Evolutionary conservation across 352 stramenopile species (phyloP).

Genomic region (Phytopythium kandeliae): DNA sequence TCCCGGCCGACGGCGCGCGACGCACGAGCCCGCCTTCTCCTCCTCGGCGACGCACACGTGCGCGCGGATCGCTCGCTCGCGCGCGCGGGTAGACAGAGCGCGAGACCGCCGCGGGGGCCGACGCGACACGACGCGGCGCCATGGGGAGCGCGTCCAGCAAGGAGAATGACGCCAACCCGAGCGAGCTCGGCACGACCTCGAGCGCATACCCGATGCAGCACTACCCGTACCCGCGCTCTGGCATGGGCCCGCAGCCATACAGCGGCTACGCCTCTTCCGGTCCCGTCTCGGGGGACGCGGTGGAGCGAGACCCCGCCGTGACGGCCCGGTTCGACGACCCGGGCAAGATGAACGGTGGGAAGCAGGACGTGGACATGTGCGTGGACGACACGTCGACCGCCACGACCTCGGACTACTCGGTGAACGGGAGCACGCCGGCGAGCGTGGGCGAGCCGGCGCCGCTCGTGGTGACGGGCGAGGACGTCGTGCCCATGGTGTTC

Average conservation of each 20-base stretch:
- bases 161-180: conserved; percentile 73
- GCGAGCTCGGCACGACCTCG: conserved; percentile 60
- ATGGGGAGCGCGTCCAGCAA: conserved; percentile 86
- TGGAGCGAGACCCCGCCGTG: conserved; percentile 4
- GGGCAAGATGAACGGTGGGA: conserved; percentile 2
- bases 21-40: background rate
- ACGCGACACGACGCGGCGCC: background rate
- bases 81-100: no score
- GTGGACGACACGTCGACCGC: conserved; percentile 26
- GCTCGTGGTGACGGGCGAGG: background rate
- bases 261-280: conserved; percentile 1
- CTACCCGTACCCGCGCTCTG: conserved; percentile 67
- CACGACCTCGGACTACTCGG: conserved; percentile 22
- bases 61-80: no score
- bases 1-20: conserved; percentile 1
- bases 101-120: background rate
- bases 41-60: background rate
- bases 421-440: conserved; percentile 9
- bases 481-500: conserved; percentile 93
- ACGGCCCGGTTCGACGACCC: conserved; percentile 1
- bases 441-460: conserved; percentile 10
- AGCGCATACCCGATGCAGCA: conserved; percentile 64
- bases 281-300: background rate
- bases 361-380: conserved; percentile 79
- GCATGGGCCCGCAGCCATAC: conserved; percentile 17